These are phyloP conservation scores for Phlebiopsis gigantea DNA, from an alignment of 768 basidiomycete species.

Conservation along the genomic window DNA sequence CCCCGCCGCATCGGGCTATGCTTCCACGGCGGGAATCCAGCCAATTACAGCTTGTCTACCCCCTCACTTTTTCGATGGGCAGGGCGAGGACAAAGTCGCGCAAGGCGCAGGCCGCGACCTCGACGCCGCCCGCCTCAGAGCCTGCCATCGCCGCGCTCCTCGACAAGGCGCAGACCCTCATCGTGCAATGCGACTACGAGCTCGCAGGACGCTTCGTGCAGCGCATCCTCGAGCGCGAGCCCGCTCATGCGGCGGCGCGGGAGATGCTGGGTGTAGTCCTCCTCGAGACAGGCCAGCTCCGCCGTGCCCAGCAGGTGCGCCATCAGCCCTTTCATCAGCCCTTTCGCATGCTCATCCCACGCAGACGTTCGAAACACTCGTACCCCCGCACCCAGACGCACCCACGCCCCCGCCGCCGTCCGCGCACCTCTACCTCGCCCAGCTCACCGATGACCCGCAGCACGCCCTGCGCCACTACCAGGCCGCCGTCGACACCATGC, in stretches of 20 bases:
- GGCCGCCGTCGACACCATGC: conserved; percentile 70
- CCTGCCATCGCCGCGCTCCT: conserved; percentile 46
- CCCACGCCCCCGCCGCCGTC: conserved; percentile 62
- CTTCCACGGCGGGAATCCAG: no score
- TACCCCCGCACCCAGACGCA: conserved; percentile 58
- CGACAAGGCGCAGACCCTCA: conserved; percentile 74
- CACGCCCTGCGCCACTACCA: conserved; percentile 72
- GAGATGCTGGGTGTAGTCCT: conserved; percentile 79
- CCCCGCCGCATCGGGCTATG: no score
- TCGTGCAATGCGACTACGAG: conserved; percentile 81
- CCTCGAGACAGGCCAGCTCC: conserved; percentile 74
- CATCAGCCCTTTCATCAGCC: not conserved
- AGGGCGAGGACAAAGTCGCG: conserved; percentile 27
- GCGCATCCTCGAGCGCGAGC: conserved; percentile 61
- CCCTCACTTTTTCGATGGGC: conserved; percentile 22
- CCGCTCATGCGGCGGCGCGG: conserved; percentile 59
- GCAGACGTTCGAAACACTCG: conserved; percentile 56
- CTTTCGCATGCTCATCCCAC: not conserved
- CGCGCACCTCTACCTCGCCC: conserved; percentile 86
- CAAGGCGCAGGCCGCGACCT: conserved; percentile 18
- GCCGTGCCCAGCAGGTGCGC: conserved; percentile 62
- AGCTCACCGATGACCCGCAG: conserved; percentile 74
- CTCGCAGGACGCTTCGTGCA: conserved; percentile 69
- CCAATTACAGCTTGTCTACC: not conserved
- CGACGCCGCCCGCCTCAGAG: conserved; percentile 14